A percentile compares a stretch with the other conserved stretches of the same genome.
These are phyloP conservation scores for Coccomyxa sp. DNA, from an alignment of 139 green algal genomes.

Conservation along the genomic window DNA sequence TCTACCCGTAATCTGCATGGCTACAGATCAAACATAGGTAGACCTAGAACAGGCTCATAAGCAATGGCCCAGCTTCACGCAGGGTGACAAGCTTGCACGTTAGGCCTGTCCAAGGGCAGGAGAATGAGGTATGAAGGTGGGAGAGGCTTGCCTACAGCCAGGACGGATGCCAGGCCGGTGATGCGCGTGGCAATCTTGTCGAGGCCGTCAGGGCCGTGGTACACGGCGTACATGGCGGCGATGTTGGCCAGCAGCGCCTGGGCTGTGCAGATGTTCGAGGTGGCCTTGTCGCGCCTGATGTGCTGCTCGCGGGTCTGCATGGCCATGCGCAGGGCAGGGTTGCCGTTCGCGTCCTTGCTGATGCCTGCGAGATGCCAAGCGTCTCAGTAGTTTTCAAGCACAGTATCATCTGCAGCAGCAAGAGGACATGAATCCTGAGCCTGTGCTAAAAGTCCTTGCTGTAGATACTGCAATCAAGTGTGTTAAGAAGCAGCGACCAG, in stretches of 20 bases:
- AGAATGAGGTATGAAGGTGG: not conserved
- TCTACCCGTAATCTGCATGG: no score
- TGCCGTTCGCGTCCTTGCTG: slow-evolving; percentile 79
- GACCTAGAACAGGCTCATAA: not conserved
- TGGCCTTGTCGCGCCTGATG: slow-evolving; percentile 99
- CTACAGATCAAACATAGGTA: not conserved
- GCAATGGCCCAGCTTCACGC: no score
- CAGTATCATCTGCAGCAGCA: no score
- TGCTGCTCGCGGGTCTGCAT: slow-evolving; percentile 99
- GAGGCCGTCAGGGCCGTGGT: slow-evolving; percentile 96
- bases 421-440: not conserved
- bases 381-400: no score
- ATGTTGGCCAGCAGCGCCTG: slow-evolving; percentile 99
- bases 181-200: slow-evolving; percentile 82
- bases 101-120: not conserved
- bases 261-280: slow-evolving; percentile 99
- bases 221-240: slow-evolving; percentile 93
- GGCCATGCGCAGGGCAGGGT: slow-evolving; percentile 94
- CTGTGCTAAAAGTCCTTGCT: not conserved
- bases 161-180: slow-evolving; percentile 79
- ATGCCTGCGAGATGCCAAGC: no score
- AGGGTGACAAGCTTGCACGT: not conserved
- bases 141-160: slow-evolving; percentile 62
- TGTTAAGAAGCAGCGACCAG: no score
- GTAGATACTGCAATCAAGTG: not conserved